phyloP scores from a whole-genome alignment of 805 yeast species.

The Kuraishia ogatae region DNA sequence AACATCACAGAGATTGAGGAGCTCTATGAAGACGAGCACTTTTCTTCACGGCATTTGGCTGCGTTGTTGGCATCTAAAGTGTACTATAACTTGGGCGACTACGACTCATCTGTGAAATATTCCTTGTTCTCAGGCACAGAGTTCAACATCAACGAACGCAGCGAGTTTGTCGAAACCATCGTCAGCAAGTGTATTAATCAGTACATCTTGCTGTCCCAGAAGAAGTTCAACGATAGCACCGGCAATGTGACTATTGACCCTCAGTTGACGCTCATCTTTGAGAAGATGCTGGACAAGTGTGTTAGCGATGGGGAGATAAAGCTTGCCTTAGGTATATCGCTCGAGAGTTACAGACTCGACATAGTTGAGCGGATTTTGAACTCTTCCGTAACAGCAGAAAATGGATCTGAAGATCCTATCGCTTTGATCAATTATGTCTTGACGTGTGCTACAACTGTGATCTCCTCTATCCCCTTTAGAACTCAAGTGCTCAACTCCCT shows the following conservation, averaged over 20 bases:
- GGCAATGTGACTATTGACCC: conserved; percentile 35
- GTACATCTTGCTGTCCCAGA: conserved; percentile 61
- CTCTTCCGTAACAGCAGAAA: conserved; percentile 21
- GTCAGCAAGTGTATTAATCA: conserved; percentile 87
- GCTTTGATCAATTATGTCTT: conserved; percentile 64
- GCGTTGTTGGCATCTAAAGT: conserved; percentile 90
- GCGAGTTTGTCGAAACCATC: conserved; percentile 90
- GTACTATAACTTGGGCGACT: conserved; percentile 87
- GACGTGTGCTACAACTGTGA: conserved; percentile 60
- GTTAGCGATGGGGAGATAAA: conserved; percentile 60
- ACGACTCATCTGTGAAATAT: conserved; percentile 80
- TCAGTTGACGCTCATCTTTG: conserved; percentile 64
- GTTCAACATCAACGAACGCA: conserved; percentile 64
- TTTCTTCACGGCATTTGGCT: conserved; percentile 73
- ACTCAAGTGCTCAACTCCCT: conserved; percentile 52
- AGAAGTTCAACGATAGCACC: conserved; percentile 22
- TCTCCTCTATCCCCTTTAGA: conserved; percentile 60
- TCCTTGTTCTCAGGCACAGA: conserved; percentile 78
- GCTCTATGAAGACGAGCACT: conserved; percentile 74
- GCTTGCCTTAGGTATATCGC: conserved; percentile 82
- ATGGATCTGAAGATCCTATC: conserved; percentile 45
- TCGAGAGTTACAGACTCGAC: conserved; percentile 84
- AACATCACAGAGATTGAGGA: conserved; percentile 83
- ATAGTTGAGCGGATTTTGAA: conserved; percentile 54
- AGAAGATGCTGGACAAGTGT: conserved; percentile 80